These are phyloP conservation scores for Rhodotorula sp. DNA, from an alignment of 1,284 basidiomycete genomes.

Conservation along the genomic window DNA sequence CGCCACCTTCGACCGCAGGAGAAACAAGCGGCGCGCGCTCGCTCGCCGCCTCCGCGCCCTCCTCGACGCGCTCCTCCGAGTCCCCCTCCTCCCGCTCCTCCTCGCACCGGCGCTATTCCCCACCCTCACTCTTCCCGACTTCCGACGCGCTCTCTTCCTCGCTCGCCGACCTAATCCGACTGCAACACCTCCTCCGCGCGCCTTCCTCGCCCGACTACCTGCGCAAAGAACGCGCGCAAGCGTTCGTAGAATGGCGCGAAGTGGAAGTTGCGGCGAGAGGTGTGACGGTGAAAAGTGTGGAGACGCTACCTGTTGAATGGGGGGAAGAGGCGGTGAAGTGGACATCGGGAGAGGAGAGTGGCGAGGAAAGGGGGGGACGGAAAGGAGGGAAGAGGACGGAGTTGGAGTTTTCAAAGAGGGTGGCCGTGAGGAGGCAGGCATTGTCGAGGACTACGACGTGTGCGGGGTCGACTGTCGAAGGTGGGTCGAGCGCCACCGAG, in stretches of 20 bases:
- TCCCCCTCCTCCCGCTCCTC: neutral
- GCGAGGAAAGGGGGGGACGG: neutral
- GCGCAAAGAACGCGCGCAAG: neutral
- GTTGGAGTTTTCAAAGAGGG: slow-evolving; percentile 46
- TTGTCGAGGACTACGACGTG: neutral
- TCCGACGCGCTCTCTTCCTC: slow-evolving; percentile 1
- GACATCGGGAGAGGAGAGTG: too few species aligned
- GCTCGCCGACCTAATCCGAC: slow-evolving; percentile 12
- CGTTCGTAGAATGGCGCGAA: slow-evolving; percentile 37
- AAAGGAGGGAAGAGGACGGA: slow-evolving; percentile 11
- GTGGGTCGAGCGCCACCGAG: rapidly evolving
- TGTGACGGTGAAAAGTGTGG: neutral
- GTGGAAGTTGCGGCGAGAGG: slow-evolving; percentile 25
- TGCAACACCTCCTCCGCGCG: slow-evolving; percentile 16
- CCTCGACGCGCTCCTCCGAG: neutral
- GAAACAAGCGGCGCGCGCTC: too few species aligned
- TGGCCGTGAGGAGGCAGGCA: slow-evolving; percentile 33
- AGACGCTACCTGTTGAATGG: slow-evolving; percentile 2
- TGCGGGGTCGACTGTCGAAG: neutral
- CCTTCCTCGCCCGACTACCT: neutral
- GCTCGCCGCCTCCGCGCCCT: too few species aligned
- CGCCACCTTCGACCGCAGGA: too few species aligned
- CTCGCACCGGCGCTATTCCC: neutral
- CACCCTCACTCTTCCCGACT: neutral
- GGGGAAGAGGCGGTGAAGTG: neutral